Conservation (phyloP, 805 yeast genomes). For the Schwanniomyces sp. region DNA sequence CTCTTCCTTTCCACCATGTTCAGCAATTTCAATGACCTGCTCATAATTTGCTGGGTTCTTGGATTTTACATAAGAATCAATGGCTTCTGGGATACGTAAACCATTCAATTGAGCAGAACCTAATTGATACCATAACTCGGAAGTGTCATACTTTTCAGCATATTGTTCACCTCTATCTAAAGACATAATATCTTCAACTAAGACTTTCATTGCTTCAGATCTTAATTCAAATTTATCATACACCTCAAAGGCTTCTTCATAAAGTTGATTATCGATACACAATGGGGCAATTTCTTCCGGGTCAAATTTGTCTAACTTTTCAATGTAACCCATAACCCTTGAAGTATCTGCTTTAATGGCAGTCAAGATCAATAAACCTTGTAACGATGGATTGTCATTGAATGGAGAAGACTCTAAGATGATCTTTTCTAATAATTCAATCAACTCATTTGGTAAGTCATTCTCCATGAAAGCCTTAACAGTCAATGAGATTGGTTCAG, state of each 20-base stretch:
- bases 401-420: conserved; percentile 97
- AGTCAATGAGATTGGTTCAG: conserved; percentile 90
- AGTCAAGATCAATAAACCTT: conserved; percentile 88
- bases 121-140: conserved; percentile 91
- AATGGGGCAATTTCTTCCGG: conserved; percentile 92
- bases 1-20: conserved; percentile 94
- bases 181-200: conserved; percentile 90
- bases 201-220: conserved; percentile 79
- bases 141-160: conserved; percentile 83
- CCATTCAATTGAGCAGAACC: conserved; percentile 97
- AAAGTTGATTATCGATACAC: conserved; percentile 82
- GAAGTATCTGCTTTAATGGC: conserved; percentile 94
- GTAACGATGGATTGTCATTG: conserved; percentile 91
- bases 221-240: conserved; percentile 81
- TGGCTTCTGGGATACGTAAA: conserved; percentile 85
- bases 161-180: conserved; percentile 92
- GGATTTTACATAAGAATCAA: conserved; percentile 88
- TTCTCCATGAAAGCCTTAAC: conserved; percentile 96
- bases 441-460: conserved; percentile 87
- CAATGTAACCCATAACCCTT: conserved; percentile 79
- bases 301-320: conserved; percentile 86
- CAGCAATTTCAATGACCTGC: conserved; percentile 89
- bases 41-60: conserved; percentile 87
- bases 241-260: conserved; percentile 93
- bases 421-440: conserved; percentile 93